Base-by-base conservation (phyloP, 352 stramenopile species). In the Pilasporangium apinafurcum region DNA sequence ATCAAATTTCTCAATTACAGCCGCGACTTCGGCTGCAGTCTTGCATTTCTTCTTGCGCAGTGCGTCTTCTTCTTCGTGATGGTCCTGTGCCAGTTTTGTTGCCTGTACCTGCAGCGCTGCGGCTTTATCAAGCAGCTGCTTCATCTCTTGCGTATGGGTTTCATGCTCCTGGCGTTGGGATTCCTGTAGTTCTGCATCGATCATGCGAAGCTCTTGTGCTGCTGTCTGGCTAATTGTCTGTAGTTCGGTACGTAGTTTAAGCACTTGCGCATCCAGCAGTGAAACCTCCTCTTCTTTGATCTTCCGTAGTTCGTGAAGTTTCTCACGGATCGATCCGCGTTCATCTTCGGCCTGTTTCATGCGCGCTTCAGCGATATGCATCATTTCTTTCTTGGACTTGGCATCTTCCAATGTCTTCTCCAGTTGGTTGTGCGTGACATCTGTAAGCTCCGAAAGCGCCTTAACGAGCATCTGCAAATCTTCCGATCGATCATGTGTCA, bases 371-470 rank as follows among this genome's bases (percentile, higher is more conserved):
- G 83, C 76, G 35, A 83, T 62, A 9, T 76, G 62, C 68, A 93
- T 77, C 26, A 89, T 53, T 49, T 92, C 76, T 29, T 79, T 83
- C 52, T 91, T 86, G 28, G 82, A 84, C 48, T 84, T 84, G 37
- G 82, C 76, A 39, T 95, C 83, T 44, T 95, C 83, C 8, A 94
- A 62, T 6, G 80, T 92, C 48, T 88, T 93, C 37, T 87, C 77
- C 22, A 94, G 59, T 37, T 87, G 68, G 3, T 55, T 59, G 39
- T 85, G 86, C 7, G 71, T 87, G 12, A 92, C 53, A 37, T 87
- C 79, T n/a, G 74, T 88, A 24, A 94, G 70, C 48, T 94, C 79
- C 3, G 76, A 88, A 16, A 94, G 61, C 30, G 67, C 64, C 43
- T 83, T 86, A 30, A 90, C 76, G 37, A 88, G 54, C 60, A 76